Base-by-base conservation (phyloP, 257 asterid species). In the Ehretia macrophylla region DNA sequence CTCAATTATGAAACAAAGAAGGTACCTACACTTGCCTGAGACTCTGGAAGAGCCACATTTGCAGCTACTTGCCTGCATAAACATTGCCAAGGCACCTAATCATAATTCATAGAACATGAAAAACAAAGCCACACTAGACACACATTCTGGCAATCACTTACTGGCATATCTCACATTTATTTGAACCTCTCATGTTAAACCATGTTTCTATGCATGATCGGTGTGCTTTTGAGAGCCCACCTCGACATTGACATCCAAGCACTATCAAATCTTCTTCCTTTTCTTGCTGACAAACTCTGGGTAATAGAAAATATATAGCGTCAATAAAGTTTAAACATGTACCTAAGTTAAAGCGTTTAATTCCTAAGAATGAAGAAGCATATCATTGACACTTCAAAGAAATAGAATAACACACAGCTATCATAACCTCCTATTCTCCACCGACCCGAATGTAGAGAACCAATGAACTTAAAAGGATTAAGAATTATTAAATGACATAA, bases 131-230 rank as follows among this genome's bases (percentile, higher is more conserved):
- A 37, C 51, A n/a, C 39, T 39, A 68, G 61, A n/a, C 49, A 60
- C 17, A 17, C 21, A 42, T 35, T 37, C 14, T 35, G 49, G 11
- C 27, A 68, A 58, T 48, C 55, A 75, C 81, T 79, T 73, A 84
- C 95, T 79, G 93, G 87, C 93, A 86, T 63, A 86, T 84, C 74
- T 86, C 93, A 59, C 93, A 84, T 72, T 68, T 84, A 77, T 86
- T 86, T 51, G 95, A 84, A 60, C 93, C 94, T 68, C 87, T 82
- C 16, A 76, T 76, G 51, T 63, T 81, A 71, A 86, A 86, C 95
- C 94, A 86, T 64, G 82, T 82, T 63, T 71, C 60, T 69, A 86
- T 86, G 71, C 95, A 86, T 8, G 90, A 68, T 10, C 59, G 78
- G 70, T 86, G 95, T 49, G 94, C 95, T 72, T 78, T 82, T 23